phyloP scores from a whole-genome alignment of 768 basidiomycete genomes.

The Russula ochroleuca region DNA sequence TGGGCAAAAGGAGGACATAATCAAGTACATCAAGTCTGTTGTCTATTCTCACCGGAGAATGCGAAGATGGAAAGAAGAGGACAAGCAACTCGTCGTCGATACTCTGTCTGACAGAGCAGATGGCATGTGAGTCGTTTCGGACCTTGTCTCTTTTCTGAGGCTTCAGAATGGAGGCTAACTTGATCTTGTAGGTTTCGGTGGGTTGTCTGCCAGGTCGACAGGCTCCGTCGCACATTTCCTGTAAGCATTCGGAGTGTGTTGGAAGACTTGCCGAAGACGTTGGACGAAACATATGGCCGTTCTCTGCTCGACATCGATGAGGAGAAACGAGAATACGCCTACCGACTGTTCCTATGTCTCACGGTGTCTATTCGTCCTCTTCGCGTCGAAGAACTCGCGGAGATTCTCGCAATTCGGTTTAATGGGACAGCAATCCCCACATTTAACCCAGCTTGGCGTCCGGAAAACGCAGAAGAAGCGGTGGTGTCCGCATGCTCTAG shows the following conservation, averaged over 20 bases:
- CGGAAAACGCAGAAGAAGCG: not conserved
- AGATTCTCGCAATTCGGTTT: conserved; percentile 13
- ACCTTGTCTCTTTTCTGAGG: not conserved
- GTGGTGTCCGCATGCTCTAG: not conserved
- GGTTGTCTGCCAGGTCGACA: conserved; percentile 5
- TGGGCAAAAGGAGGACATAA: not conserved
- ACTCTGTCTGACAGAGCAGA: not conserved
- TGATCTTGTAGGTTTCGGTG: conserved; percentile 4
- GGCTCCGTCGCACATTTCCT: not conserved
- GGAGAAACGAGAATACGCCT: not conserved
- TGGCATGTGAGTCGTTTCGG: conserved; percentile 8
- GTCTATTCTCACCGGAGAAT: not conserved
- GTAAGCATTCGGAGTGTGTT: not conserved
- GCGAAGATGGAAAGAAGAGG: not conserved
- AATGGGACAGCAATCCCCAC: not conserved
- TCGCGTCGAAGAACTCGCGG: conserved; percentile 9
- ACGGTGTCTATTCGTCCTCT: conserved; percentile 7
- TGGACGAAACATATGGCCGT: conserved; percentile 8
- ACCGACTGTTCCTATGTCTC: conserved; percentile 6
- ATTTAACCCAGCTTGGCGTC: conserved; percentile 7
- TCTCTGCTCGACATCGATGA: not conserved
- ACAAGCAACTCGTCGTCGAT: not conserved
- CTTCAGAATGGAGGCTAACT: not conserved
- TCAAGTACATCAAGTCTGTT: conserved; percentile 4
- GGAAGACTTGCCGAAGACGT: not conserved